Conservation (phyloP, 2,329 filamentous ascomycete species). For the Sarocladium oryzae region DNA sequence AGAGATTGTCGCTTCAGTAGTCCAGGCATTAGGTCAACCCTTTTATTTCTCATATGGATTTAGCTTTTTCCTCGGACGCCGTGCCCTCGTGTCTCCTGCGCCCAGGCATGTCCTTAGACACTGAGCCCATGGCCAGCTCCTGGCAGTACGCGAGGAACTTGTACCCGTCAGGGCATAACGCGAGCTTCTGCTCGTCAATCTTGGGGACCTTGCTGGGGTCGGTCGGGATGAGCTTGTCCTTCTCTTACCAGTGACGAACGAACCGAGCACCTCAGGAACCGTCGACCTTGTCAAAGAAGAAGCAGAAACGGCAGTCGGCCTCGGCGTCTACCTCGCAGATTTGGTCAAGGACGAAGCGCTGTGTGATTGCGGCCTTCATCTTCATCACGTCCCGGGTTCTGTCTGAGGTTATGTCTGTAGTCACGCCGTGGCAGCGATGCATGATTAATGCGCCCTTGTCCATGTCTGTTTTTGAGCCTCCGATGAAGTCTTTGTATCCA, state of each 20-base stretch:
- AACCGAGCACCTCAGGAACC: conserved; percentile 35
- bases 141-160: conserved; percentile 38
- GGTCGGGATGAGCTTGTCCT: conserved; percentile 42
- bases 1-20: background rate
- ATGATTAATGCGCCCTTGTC: conserved; percentile 36
- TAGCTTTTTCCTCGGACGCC: conserved; percentile 26
- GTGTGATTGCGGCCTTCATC: conserved; percentile 44
- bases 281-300: conserved; percentile 36
- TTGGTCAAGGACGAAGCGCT: conserved; percentile 35
- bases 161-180: conserved; percentile 36
- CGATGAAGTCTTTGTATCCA: conserved; percentile 32
- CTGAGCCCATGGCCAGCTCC: conserved; percentile 37
- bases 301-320: conserved; percentile 38
- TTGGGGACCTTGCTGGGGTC: conserved; percentile 34
- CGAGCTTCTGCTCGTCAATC: conserved; percentile 32
- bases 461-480: conserved; percentile 31
- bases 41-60: background rate
- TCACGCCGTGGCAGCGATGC: conserved; percentile 35
- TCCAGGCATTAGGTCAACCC: too few species aligned
- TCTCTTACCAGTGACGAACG: conserved; percentile 45
- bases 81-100: conserved; percentile 26
- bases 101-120: conserved; percentile 37
- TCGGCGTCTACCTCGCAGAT: conserved; percentile 36
- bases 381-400: conserved; percentile 37
- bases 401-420: conserved; percentile 34